A percentile compares a stretch with the other conserved stretches of the same genome.
phyloP scores from a whole-genome alignment of 2,329 filamentous ascomycete genomes.

The Pseudogymnoascus sp. region DNA sequence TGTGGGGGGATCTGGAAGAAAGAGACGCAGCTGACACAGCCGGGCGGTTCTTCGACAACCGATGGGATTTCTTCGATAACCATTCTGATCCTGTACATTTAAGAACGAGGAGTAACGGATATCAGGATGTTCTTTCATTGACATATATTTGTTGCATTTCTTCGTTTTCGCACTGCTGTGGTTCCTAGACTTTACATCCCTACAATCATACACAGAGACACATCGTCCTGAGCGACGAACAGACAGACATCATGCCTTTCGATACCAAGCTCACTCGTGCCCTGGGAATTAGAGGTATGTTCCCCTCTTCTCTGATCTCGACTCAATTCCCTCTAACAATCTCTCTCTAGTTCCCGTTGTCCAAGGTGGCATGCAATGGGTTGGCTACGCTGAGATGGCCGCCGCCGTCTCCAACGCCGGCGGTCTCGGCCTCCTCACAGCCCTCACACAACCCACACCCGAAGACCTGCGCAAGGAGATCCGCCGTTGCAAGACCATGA shows the following conservation, averaged over 20 bases:
- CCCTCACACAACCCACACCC: slow-evolving; percentile 85
- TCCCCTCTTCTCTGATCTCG: not conserved
- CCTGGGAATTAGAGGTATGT: slow-evolving; percentile 33
- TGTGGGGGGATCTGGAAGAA: not conserved
- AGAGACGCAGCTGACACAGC: not conserved
- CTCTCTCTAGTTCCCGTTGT: slow-evolving; percentile 60
- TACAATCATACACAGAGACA: not conserved
- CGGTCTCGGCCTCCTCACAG: slow-evolving; percentile 73
- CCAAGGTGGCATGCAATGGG: slow-evolving; percentile 82
- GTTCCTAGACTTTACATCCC: not conserved
- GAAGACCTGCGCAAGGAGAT: slow-evolving; percentile 93
- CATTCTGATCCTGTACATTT: not conserved
- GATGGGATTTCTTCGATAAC: not conserved
- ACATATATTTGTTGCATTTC: not conserved
- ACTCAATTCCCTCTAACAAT: slow-evolving; percentile 7
- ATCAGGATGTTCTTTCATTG: not conserved
- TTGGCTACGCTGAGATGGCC: slow-evolving; percentile 72
- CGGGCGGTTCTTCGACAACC: not conserved
- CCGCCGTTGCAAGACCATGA: slow-evolving; percentile 72
- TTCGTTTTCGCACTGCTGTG: not conserved
- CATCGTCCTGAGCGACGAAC: slow-evolving; percentile 39
- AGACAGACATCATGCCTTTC: slow-evolving; percentile 38
- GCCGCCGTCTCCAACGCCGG: slow-evolving; percentile 74
- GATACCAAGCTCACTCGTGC: slow-evolving; percentile 30
- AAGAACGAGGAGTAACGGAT: not conserved